Evolutionary conservation across 2,329 filamentous ascomycete genomes (phyloP), one percentile per base, ranked within the genome.

Genomic region (Monilinia fructigena): DNA sequence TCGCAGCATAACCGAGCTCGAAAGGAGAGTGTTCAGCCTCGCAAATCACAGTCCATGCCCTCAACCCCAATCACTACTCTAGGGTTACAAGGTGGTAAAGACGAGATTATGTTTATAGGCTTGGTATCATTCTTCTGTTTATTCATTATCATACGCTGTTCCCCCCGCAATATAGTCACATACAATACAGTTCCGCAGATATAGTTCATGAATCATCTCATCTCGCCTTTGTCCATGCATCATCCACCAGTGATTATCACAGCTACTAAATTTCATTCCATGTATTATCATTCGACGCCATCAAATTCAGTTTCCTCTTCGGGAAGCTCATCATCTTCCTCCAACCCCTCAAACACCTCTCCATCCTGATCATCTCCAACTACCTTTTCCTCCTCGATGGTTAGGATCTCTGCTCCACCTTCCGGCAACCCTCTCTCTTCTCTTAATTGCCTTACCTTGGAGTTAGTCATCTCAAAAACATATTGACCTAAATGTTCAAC

Each of bases 401-500:
- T 31, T 52, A 61, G 23, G 12, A 40, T 11, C 14, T 61, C 58
- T 12, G 45, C 58, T 61, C 45, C 58, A 12, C 31, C 58, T n/a
- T 61, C 45, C 7, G 70, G 69, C 28, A 76, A 66, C 1, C 75
- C 74, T 55, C 70, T 70, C 64, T 76, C 70, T 31, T 71, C 70
- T 56, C 72, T 71, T 20, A 76, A 47, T 61, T 77, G 74, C 64
- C 74, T 70, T 6, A 77, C 71, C 53, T 74, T 76, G 12, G 75
- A 66, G 45, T 89, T 86, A 4, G 93, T 96, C 92, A 99, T 99
- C 78, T 99, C 92, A 76, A 87, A 97, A 28, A 99, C 94, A 77
- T 97, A 99, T 79, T 97, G 90, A 0, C 95, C 95, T 47, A 99
- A 78, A 80, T 99, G 95, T 80, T 99, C 94, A 1, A 98, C 89